These are phyloP conservation scores for Fomitopsis pinicola DNA, from an alignment of 1,284 basidiomycete species.

Conservation along the genomic window DNA sequence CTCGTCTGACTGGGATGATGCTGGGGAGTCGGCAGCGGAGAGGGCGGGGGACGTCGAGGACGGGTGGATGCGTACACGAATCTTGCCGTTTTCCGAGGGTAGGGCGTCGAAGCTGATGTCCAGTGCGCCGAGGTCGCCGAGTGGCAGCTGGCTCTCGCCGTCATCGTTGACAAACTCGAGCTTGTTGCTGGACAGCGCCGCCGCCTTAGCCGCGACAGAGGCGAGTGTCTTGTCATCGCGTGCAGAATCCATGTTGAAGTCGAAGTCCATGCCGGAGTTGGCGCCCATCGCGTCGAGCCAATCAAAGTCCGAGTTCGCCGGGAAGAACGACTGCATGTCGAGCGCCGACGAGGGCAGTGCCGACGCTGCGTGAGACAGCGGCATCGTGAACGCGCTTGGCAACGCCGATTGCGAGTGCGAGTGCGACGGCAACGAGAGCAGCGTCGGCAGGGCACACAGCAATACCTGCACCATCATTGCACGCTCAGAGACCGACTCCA, in stretches of 20 bases:
- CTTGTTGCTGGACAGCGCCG: constrained; percentile 22
- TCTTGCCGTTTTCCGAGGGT: constrained; percentile 60
- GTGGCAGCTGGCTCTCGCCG: constrained; percentile 37
- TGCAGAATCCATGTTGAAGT: constrained; percentile 39
- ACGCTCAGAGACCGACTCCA: not conserved
- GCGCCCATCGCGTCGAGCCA: constrained; percentile 37
- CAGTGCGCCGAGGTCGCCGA: constrained; percentile 45
- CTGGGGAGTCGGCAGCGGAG: constrained; percentile 24
- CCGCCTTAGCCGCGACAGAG: constrained; percentile 20
- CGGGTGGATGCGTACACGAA: constrained; percentile 66
- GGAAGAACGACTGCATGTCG: constrained; percentile 39
- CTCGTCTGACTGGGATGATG: constrained; percentile 27
- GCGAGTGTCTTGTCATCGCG: constrained; percentile 28
- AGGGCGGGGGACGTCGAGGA: constrained; percentile 42
- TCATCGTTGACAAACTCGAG: constrained; percentile 53
- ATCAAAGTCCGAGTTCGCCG: constrained; percentile 42
- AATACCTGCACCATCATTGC: constrained; percentile 13
- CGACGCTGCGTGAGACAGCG: constrained; percentile 34
- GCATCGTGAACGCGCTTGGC: constrained; percentile 52
- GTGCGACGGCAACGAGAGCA: constrained; percentile 60
- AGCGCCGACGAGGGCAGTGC: constrained; percentile 39
- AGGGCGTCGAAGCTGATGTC: constrained; percentile 70
- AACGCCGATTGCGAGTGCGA: constrained; percentile 31
- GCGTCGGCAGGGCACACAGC: constrained; percentile 55
- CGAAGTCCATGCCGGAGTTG: constrained; percentile 49